Evolutionary conservation across 805 yeast genomes (phyloP), one percentile per base, ranked within the genome.

Genomic region (Lachancea lanzarotensis): DNA sequence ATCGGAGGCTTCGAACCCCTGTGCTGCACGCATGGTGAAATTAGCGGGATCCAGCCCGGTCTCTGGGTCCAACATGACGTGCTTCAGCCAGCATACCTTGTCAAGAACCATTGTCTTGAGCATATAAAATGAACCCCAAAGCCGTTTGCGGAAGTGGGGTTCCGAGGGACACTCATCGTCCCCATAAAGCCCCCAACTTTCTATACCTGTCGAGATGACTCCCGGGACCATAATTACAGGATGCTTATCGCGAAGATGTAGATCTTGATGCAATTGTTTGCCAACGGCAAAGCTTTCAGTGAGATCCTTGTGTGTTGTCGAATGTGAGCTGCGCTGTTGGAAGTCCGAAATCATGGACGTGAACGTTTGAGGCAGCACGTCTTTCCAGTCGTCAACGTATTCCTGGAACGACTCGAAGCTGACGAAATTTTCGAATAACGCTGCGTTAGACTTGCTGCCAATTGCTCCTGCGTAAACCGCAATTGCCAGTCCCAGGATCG

Each of bases 81-180:
- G 96, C 62, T 84, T 82, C 51, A 93, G 73, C 98, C 98, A 93
- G 66, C 98, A 93, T 1, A 78, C 63, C 64, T 93, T 93, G 58
- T 91, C 96, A 45, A 90, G 68, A 18, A 93, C 72, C 98, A 93
- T 91, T 2, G 95, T 81, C 52, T 84, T 74, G 46, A 93, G 67
- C 98, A 93, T 93, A 60, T 86, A 89, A 70, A 89, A 90, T 0
- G 96, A 87, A 0, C 98, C 98, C 98, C 98, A 93, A 45, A 93
- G 63, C 52, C 98, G 72, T 59, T 89, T 90, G 42, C 98, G 73
- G 68, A 91, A 93, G 63, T 91, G 95, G 9, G 81, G 74, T 47
- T 81, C 78, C 32, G 88, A 76, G 3, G 95, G 93, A 62, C 98
- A 93, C 6, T 81, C 93, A 2, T 70, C 76, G 4, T 82, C 75